These are phyloP conservation scores for Boletus sp. DNA, from an alignment of 768 basidiomycete species.

Conservation along the genomic window DNA sequence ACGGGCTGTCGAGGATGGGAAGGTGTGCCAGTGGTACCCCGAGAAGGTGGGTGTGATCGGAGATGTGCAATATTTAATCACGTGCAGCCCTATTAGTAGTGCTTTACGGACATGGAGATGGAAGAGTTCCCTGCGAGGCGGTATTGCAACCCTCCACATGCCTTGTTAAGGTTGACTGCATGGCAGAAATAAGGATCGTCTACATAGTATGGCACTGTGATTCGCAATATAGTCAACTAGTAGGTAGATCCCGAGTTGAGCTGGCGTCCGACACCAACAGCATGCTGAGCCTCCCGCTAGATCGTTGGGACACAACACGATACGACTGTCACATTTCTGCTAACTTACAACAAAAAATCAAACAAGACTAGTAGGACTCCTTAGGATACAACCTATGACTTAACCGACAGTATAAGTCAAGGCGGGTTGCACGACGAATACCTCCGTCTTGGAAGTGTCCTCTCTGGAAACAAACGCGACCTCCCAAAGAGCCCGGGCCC, in stretches of 20 bases:
- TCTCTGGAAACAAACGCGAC: background rate
- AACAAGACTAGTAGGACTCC: background rate
- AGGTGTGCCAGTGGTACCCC: constrained; percentile 53
- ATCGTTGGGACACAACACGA: background rate
- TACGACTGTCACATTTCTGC: background rate
- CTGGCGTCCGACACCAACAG: no score
- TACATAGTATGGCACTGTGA: no score
- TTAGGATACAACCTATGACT: background rate
- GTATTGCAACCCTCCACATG: no score
- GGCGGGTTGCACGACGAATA: background rate
- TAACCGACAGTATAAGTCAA: background rate
- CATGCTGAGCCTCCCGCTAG: no score
- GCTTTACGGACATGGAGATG: no score
- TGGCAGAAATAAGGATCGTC: no score
- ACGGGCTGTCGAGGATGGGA: constrained; percentile 59
- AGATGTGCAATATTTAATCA: background rate
- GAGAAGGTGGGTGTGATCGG: constrained; percentile 21
- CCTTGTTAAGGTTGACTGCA: no score
- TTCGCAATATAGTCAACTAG: no score
- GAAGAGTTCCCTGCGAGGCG: no score
- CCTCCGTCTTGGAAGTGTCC: background rate
- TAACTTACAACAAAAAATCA: background rate
- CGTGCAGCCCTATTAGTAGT: no score
- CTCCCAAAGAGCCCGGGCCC: background rate
- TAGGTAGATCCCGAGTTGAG: no score